Percentiles rank a stretch among this genome's conserved stretches.
Conservation (phyloP, 768 basidiomycete genomes). For the Tylopilus sp. region DNA sequence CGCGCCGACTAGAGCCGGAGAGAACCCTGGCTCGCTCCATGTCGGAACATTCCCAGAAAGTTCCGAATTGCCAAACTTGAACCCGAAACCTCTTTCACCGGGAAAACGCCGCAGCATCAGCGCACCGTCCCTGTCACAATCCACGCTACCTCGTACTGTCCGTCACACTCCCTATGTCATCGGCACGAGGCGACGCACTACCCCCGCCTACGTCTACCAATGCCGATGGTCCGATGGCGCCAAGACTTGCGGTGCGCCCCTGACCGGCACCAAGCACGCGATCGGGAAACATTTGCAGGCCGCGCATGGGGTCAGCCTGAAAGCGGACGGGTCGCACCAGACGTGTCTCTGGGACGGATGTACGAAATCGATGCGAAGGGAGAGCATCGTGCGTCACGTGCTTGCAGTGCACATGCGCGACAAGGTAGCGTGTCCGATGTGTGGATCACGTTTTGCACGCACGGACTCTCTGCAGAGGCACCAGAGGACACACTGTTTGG, state of each 20-base stretch:
- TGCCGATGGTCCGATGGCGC: conserved; percentile 14
- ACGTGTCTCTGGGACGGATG: conserved; percentile 20
- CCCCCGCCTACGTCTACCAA: background rate
- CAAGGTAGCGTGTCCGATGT: conserved; percentile 18
- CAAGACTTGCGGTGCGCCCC: background rate
- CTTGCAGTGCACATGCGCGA: conserved; percentile 21
- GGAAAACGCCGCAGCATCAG: background rate
- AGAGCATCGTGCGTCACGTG: conserved; percentile 27
- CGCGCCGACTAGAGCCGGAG: background rate
- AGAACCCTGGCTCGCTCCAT: too few species aligned
- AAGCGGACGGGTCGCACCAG: conserved; percentile 4
- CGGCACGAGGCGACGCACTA: background rate
- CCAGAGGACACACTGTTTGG: conserved; percentile 8
- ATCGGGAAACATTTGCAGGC: conserved; percentile 11
- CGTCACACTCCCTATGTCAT: conserved; percentile 8
- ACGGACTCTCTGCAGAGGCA: conserved; percentile 26
- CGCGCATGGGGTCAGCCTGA: conserved; percentile 6
- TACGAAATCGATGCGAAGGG: conserved; percentile 17
- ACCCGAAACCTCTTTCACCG: background rate
- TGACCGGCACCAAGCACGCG: conserved; percentile 7
- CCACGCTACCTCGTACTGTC: background rate
- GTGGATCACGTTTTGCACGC: conserved; percentile 22
- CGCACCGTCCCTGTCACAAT: background rate
- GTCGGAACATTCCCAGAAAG: background rate
- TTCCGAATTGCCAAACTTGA: background rate